phyloP scores from a whole-genome alignment of 371 early-diverging fungal species.

The Mortierella sp. region DNA sequence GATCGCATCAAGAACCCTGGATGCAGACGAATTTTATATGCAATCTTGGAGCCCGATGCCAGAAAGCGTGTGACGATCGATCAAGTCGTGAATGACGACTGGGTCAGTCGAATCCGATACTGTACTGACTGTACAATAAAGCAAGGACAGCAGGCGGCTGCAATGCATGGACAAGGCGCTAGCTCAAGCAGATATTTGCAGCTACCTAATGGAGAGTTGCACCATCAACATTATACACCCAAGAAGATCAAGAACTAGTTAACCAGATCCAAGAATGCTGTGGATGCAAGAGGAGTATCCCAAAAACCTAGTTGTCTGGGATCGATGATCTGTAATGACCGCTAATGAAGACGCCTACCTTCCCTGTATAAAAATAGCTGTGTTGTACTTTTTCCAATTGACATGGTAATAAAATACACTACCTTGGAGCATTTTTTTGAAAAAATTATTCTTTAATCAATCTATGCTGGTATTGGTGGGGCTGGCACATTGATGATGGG shows the following conservation, averaged over 20 bases:
- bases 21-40: conserved; percentile 57
- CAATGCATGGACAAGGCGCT: conserved; percentile 4
- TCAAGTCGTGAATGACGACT: conserved; percentile 64
- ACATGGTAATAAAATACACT: too few relatives aligned
- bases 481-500: not conserved
- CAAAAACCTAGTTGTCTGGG: too few relatives aligned
- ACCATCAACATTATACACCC: conserved; percentile 40
- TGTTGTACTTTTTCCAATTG: too few relatives aligned
- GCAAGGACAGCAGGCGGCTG: conserved; percentile 27
- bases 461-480: not conserved
- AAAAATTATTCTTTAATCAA: not conserved
- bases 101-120: conserved; percentile 67
- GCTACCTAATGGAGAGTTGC: conserved; percentile 8
- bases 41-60: conserved; percentile 66
- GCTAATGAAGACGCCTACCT: too few relatives aligned
- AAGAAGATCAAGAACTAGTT: conserved; percentile 25
- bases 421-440: not conserved
- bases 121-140: conserved; percentile 54
- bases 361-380: too few relatives aligned
- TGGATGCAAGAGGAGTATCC: not conserved
- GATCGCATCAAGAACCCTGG: conserved; percentile 46
- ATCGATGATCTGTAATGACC: not conserved
- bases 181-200: conserved; percentile 19
- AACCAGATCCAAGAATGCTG: not conserved
- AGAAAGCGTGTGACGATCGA: conserved; percentile 62